Conservation (phyloP, 352 stramenopile species). For the Globisporangium cylindrosporum region DNA sequence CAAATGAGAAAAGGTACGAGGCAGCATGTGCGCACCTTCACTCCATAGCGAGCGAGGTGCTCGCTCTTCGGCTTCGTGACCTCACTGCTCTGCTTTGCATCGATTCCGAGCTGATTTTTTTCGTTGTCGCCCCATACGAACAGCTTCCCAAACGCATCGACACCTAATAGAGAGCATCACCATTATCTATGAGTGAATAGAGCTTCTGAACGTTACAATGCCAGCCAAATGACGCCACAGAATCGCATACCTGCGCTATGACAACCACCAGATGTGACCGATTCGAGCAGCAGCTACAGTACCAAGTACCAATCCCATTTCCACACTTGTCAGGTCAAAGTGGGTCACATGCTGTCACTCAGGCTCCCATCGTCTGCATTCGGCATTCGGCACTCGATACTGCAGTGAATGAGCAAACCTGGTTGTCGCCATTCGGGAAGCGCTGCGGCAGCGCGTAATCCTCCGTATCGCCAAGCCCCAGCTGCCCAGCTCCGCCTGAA, state of each 20-base stretch:
- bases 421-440: slow-evolving; percentile 16
- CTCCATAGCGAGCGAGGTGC: neutral
- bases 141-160: slow-evolving; percentile 26
- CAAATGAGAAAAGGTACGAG: neutral
- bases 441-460: slow-evolving; percentile 59
- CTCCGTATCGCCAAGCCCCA: slow-evolving; percentile 48
- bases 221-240: neutral
- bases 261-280: slow-evolving; percentile 56
- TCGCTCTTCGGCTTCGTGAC: neutral
- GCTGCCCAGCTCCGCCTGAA: slow-evolving; percentile 58
- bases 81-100: slow-evolving; percentile 3
- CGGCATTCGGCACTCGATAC: neutral
- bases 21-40: neutral
- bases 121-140: slow-evolving; percentile 76
- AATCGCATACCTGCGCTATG: slow-evolving; percentile 56
- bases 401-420: neutral
- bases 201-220: neutral
- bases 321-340: neutral
- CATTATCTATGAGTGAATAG: neutral
- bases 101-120: slow-evolving; percentile 40
- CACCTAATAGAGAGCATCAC: slow-evolving; percentile 18
- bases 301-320: neutral
- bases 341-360: neutral
- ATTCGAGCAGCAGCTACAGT: slow-evolving; percentile 25
- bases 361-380: neutral